Evolutionary conservation across 2,329 filamentous ascomycete species (phyloP), one percentile per base, ranked within the genome.

Genomic region (Penicillium brasilianum): DNA sequence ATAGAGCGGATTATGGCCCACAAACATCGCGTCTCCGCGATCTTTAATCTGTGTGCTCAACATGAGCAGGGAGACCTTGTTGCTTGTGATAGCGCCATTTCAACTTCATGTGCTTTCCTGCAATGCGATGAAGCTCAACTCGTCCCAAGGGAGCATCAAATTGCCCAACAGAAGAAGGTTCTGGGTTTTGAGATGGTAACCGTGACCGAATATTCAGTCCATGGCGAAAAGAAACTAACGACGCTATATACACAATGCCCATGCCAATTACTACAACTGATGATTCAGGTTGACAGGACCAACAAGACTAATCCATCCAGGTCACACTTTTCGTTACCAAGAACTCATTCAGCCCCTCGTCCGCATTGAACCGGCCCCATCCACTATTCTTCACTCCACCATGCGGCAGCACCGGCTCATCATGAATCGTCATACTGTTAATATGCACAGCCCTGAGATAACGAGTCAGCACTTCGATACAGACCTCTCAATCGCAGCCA

Each of bases 401-500:
- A 70, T 90, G 87, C 1, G 87, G 87, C 63, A 89, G 72, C 0
- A 76, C 78, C 5, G 82, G 74, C 74, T 89, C 87, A 66, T 90
- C 87, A 66, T 89, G 87, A 5, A 89, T 79, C 0, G 82, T 87
- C 83, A 87, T 87, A 56, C 79, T 80, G 71, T 90, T 90, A 67
- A 90, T 87, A 66, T 90, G 88, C 18, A 88, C 86, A 1, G 74
- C 74, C 10, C 74, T 76, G 7, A 7, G 5, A 4, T 20, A 16
- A 56, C 43, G 32, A 62, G 34, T 65, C 55, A 65, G 58, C 39
- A 55, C 18, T 4, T 22, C 49, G 3, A 16, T n/a, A 4, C 22
- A 16, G 7, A 44, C 3, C 37, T 18, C 39, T 18, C 37, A 39
- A 2, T 16, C 37, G 9, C 16, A 39, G 3, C 6, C 41, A 20